A percentile compares a stretch with the other conserved stretches of the same genome.
These are phyloP conservation scores for Chloroidium sp. DNA, from an alignment of 163 green algal species.

Conservation along the genomic window DNA sequence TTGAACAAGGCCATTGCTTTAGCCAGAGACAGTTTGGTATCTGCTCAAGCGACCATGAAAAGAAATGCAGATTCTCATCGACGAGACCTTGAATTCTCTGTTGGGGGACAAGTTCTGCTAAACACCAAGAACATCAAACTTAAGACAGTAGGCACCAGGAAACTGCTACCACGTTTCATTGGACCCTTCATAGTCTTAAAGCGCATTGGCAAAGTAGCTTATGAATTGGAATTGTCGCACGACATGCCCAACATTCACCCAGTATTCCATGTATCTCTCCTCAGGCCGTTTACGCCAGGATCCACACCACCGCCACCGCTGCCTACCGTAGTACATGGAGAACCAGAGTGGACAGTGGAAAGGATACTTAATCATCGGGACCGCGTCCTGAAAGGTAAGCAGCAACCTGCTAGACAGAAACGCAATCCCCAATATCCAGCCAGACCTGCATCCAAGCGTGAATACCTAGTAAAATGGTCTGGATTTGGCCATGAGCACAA, in stretches of 20 bases:
- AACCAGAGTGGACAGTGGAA: too few species aligned
- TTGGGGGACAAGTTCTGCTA: not conserved
- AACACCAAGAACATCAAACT: slow-evolving; percentile 7
- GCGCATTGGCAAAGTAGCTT: not conserved
- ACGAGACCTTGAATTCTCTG: not conserved
- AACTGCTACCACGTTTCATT: not conserved
- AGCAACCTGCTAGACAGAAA: too few species aligned
- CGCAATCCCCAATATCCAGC: too few species aligned
- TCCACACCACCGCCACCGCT: too few species aligned
- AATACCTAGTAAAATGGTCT: too few species aligned
- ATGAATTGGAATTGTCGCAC: slow-evolving; percentile 5
- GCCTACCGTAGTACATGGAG: too few species aligned
- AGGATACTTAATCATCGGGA: too few species aligned
- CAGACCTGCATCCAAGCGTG: too few species aligned
- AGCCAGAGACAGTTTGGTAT: not conserved
- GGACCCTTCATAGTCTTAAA: slow-evolving; percentile 12
- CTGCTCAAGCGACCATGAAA: slow-evolving; percentile 16
- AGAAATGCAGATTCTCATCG: slow-evolving; percentile 9
- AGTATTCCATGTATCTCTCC: slow-evolving; percentile 5
- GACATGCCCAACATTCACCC: not conserved
- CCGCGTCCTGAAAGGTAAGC: too few species aligned
- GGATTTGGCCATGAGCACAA: too few species aligned
- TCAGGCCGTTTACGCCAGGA: too few species aligned
- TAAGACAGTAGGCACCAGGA: not conserved
- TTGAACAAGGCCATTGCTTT: not conserved